Evolutionary conservation across 83 land plant species (phyloP), one percentile per base, ranked within the genome.

Genomic region (Diphasiastrum complanatum): DNA sequence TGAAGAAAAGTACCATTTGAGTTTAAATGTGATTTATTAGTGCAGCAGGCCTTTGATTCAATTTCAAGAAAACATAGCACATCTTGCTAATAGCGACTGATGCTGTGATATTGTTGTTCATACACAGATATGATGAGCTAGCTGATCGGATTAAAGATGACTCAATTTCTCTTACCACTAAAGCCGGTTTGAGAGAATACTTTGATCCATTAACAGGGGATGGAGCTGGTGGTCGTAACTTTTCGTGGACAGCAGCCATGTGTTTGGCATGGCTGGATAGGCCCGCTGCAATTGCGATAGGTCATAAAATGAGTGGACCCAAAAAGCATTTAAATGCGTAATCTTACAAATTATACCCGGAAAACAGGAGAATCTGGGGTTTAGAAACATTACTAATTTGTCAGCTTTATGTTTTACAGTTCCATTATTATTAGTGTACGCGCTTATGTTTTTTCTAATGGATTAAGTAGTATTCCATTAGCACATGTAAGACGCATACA

Each of bases 171-270:
- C 27, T 65, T 64, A 51, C 56, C n/a, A 65, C 33, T 24, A 65
- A 65, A 5, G 68, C 61, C 1, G 68, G 68, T 4, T 11, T 65
- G 2, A 6, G 40, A 30, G 68, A 65, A 64, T 65, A 65, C 68
- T 65, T 48, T 25, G 59, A 35, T 33, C 68, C 68, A 5, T 3
- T 52, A 64, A 65, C 64, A 16, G 68, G 68, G 19, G 56, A 48
- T 19, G 68, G 68, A 5, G 65, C 65, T 19, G 68, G 68, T 6
- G 68, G 68, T 38, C 18, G 40, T 1, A 20, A 32, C 4, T 65
- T 65, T n/a, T 65, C 68, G 14, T 65, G 68, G 68, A 65, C 68
- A n/a, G 68, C 68, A 22, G 68, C 68, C 18, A 65, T 65, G 68
- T 65, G 68, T 43, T 35, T 65, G 4, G 68, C 68, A 1, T 65